A percentile compares a stretch with the other conserved stretches of the same genome.
Evolutionary conservation across 805 yeast species (phyloP).

Genomic region (Tetrapisispora taiwanensis): DNA sequence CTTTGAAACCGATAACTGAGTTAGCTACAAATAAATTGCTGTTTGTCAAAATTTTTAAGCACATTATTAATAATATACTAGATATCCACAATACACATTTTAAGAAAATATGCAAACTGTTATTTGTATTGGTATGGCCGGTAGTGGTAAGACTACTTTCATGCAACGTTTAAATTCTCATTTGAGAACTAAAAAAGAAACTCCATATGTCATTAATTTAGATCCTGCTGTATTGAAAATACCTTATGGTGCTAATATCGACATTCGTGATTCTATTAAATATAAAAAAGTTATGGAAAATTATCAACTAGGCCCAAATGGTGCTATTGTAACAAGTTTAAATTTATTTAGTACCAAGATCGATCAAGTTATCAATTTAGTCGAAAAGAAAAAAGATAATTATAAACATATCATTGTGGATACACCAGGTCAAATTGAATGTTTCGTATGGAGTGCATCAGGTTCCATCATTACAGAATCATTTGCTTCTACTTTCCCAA

Average conservation of each 20-base stretch:
- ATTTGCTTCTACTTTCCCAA: conserved; percentile 91
- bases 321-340: conserved; percentile 92
- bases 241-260: conserved; percentile 93
- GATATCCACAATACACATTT: too few species aligned
- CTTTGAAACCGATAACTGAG: too few species aligned
- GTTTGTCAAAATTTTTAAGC: too few species aligned
- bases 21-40: too few species aligned
- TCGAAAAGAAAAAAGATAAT: conserved; percentile 58
- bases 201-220: conserved; percentile 83
- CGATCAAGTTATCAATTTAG: conserved; percentile 82
- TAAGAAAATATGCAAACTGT: conserved; percentile 28
- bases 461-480: conserved; percentile 96
- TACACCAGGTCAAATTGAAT: conserved; percentile 98
- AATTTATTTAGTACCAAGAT: conserved; percentile 90
- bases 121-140: conserved; percentile 58
- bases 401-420: conserved; percentile 73
- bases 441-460: conserved; percentile 97
- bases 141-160: conserved; percentile 93
- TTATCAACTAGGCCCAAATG: conserved; percentile 92
- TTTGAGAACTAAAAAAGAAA: conserved; percentile 56
- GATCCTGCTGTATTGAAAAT: conserved; percentile 94
- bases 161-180: conserved; percentile 91
- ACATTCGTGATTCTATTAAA: conserved; percentile 90
- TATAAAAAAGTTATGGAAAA: conserved; percentile 95
- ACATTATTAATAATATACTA: too few species aligned